Evolutionary conservation across 2,329 filamentous ascomycete genomes (phyloP), one percentile per base, ranked within the genome.

Genomic region (Hirsutella rhossiliensis): DNA sequence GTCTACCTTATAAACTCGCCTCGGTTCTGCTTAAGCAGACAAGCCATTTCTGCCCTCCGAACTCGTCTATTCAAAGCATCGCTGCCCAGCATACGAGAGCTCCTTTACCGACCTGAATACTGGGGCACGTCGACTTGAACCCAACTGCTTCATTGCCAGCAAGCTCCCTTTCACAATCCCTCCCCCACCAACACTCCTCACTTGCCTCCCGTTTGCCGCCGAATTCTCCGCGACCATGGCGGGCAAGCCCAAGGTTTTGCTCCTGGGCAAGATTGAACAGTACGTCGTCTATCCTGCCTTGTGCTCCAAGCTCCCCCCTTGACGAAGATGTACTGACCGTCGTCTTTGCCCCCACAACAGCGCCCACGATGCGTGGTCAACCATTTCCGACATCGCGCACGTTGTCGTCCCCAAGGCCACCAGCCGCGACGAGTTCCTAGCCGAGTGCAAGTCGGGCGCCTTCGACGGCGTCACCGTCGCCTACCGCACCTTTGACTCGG

Each of bases 401-500:
- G 62, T 89, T 38, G 53, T 89, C 36, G 63, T 64, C 13, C 78
- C 84, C 8, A 66, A 67, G 47, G 69, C 84, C 11, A 78, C 66
- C 18, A 77, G 71, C 59, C 78, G 85, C 44, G 59, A 63, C 18
- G 78, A 78, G 17, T 90, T 94, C 61, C 64, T 90, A 43, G 59
- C 75, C 40, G 83, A 90, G 65, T 81, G 77, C 59, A 65, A 66
- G 41, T 71, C 73, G 18, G 84, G 84, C 18, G 68, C 69, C 29
- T 68, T 87, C n/a, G 76, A 86, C 50, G 80, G 76, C 48, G 74
- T 80, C 29, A 56, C 73, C 18, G 80, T 75, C 32, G 72, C 75
- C 27, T 92, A 84, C 63, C 77, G 86, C 43, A 90, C 84, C 13
- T 87, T 88, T 53, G 62, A 62, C 38, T 85, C 80, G 29, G 66